Evolutionary conservation across 1,284 basidiomycete species (phyloP).

Genomic region (Wallemia ichthyophaga): DNA sequence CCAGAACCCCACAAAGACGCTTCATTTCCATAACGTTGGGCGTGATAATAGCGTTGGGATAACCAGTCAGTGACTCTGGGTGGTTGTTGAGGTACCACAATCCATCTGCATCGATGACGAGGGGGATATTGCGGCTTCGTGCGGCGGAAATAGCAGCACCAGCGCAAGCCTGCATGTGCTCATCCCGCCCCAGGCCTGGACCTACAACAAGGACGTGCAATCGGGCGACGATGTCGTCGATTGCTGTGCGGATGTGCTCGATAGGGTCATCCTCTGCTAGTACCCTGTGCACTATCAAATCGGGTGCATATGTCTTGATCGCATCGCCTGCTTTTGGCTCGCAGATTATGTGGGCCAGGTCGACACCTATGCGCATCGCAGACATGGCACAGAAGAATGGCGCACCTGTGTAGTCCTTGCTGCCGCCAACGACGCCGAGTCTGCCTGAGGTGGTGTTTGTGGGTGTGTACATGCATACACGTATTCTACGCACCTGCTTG

Average conservation of each 20-base stretch:
- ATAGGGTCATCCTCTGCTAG: conserved; percentile 13
- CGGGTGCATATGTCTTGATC: conserved; percentile 71
- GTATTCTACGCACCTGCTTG: conserved; percentile 37
- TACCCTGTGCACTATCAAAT: conserved; percentile 2
- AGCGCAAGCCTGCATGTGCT: conserved; percentile 52
- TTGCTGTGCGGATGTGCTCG: conserved; percentile 24
- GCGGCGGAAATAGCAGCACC: conserved; percentile 21
- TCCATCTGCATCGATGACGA: conserved; percentile 81
- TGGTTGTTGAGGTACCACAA: conserved; percentile 50
- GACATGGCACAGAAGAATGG: conserved; percentile 80
- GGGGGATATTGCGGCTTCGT: conserved; percentile 35
- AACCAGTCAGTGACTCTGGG: conserved; percentile 40
- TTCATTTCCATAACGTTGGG: conserved; percentile 88
- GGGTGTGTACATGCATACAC: background rate
- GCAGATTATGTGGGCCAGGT: conserved; percentile 88
- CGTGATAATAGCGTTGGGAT: conserved; percentile 42
- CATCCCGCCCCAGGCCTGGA: conserved; percentile 64
- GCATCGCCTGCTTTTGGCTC: conserved; percentile 59
- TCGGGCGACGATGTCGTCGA: conserved; percentile 40
- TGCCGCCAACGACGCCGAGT: conserved; percentile 76
- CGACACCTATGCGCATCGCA: conserved; percentile 58
- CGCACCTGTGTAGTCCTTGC: conserved; percentile 79
- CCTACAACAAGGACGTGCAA: conserved; percentile 78
- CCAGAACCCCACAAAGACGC: conserved; percentile 42
- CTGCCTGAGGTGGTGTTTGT: conserved; percentile 27